These are phyloP conservation scores for Lentinula lateritia DNA, from an alignment of 768 basidiomycete species.

Conservation along the genomic window DNA sequence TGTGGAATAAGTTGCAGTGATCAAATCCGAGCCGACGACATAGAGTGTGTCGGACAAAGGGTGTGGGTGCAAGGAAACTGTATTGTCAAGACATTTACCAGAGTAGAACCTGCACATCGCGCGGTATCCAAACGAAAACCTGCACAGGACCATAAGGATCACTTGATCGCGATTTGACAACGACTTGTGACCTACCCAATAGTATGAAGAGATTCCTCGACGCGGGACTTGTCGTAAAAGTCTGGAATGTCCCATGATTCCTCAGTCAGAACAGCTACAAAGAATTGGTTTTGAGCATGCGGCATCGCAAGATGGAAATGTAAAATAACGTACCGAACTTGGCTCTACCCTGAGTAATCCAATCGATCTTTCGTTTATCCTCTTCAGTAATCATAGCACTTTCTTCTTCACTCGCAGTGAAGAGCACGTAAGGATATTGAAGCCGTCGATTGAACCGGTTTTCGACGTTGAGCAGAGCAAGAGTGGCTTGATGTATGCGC, in stretches of 20 bases:
- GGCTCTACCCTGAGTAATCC: slow-evolving; percentile 22
- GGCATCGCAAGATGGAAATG: background rate
- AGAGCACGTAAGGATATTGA: slow-evolving; percentile 23
- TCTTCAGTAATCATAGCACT: slow-evolving; percentile 16
- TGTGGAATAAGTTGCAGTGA: background rate
- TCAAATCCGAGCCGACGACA: background rate
- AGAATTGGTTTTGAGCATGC: background rate
- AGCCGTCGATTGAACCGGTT: slow-evolving; percentile 24
- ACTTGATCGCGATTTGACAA: background rate
- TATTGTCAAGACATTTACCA: slow-evolving; percentile 10
- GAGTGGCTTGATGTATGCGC: slow-evolving; percentile 20
- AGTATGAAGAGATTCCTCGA: slow-evolving; percentile 17
- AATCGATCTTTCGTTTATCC: slow-evolving; percentile 16
- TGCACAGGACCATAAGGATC: background rate
- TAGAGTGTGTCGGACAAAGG: background rate
- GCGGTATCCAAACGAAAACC: slow-evolving; percentile 22
- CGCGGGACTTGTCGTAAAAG: slow-evolving; percentile 14
- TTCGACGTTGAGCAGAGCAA: slow-evolving; percentile 23
- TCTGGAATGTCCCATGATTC: slow-evolving; percentile 21
- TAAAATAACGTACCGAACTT: slow-evolving; percentile 16
- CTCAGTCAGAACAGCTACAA: slow-evolving; percentile 15
- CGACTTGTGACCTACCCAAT: slow-evolving; percentile 15
- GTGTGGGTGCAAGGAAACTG: no score
- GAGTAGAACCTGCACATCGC: slow-evolving; percentile 27
- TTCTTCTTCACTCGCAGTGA: slow-evolving; percentile 20